Evolutionary conservation across 2,329 filamentous ascomycete genomes (phyloP).

Genomic region (Aspergillus fijiensis): DNA sequence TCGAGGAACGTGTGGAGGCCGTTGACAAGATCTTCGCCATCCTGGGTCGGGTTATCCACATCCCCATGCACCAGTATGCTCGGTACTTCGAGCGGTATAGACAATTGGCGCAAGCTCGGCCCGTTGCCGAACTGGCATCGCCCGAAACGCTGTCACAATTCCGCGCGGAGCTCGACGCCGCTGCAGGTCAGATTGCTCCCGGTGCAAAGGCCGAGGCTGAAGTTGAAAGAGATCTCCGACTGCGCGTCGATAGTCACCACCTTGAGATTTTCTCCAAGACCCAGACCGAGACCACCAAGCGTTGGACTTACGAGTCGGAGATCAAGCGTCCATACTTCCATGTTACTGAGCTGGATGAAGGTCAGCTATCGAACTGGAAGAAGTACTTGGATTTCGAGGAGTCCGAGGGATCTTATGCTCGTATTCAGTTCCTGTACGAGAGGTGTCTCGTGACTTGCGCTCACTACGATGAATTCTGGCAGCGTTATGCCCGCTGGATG

Average conservation of each 20-base stretch:
- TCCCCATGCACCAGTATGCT: slow-evolving; percentile 94
- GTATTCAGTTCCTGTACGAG: slow-evolving; percentile 85
- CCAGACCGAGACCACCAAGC: slow-evolving; percentile 83
- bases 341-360: slow-evolving; percentile 84
- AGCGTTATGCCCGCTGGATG: slow-evolving; percentile 97
- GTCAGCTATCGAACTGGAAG: slow-evolving; percentile 84
- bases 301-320: slow-evolving; percentile 92
- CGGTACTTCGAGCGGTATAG: slow-evolving; percentile 92
- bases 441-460: slow-evolving; percentile 89
- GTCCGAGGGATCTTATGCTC: slow-evolving; percentile 70
- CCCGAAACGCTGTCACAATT: slow-evolving; percentile 67
- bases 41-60: slow-evolving; percentile 75
- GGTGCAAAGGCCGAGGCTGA: slow-evolving; percentile 68
- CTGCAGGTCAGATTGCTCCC: slow-evolving; percentile 43
- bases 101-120: slow-evolving; percentile 69
- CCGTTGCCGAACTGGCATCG: slow-evolving; percentile 70
- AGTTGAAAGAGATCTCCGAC: slow-evolving; percentile 76
- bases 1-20: slow-evolving; percentile 85
- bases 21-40: slow-evolving; percentile 84
- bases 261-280: slow-evolving; percentile 78
- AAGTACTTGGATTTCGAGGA: slow-evolving; percentile 98
- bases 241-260: slow-evolving; percentile 76
- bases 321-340: slow-evolving; percentile 97
- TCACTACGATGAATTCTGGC: slow-evolving; percentile 97
- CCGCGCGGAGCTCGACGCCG: slow-evolving; percentile 66